These are phyloP conservation scores for Fomitopsis pinicola DNA, from an alignment of 1,284 basidiomycete species.

Conservation along the genomic window DNA sequence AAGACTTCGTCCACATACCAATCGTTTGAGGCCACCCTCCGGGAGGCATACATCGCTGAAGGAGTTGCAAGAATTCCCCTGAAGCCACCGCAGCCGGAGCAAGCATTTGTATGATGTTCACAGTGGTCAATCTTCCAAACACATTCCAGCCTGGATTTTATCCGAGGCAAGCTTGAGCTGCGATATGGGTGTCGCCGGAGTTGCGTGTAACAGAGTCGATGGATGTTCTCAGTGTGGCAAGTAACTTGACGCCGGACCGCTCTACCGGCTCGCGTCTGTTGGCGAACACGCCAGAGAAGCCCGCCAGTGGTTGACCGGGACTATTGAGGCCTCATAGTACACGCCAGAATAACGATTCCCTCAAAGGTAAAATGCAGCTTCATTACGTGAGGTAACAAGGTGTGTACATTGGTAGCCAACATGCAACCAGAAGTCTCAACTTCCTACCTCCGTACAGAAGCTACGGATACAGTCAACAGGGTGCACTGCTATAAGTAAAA, in stretches of 20 bases:
- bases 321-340: too few relatives aligned
- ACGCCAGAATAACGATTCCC: neutral
- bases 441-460: neutral
- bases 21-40: conserved; percentile 22
- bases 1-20: conserved; percentile 10
- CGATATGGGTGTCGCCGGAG: too few relatives aligned
- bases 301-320: too few relatives aligned
- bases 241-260: neutral
- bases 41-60: conserved; percentile 28
- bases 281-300: too few relatives aligned
- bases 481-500: neutral
- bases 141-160: too few relatives aligned
- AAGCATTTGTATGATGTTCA: too few relatives aligned
- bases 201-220: too few relatives aligned
- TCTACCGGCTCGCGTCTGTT: neutral
- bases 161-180: too few relatives aligned
- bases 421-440: neutral
- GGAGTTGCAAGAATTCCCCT: conserved; percentile 24
- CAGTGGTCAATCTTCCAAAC: too few relatives aligned
- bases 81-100: conserved; percentile 10
- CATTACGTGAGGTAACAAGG: neutral
- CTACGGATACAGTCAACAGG: neutral
- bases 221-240: neutral
- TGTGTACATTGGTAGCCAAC: neutral
- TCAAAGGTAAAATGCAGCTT: neutral